phyloP scores from a whole-genome alignment of 75 land plant species.

The Isoetes taiwanensis region DNA sequence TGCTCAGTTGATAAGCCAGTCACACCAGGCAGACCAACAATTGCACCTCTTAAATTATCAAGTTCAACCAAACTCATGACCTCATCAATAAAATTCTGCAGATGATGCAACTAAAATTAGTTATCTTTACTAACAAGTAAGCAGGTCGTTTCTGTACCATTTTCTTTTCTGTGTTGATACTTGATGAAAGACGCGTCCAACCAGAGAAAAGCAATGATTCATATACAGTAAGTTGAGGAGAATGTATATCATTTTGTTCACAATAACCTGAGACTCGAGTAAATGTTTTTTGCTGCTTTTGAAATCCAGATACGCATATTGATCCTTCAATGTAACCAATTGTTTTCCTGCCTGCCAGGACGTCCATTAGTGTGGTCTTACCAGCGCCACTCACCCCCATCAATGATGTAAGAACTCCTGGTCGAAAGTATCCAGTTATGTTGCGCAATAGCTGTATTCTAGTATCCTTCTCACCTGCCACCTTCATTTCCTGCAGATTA shows the following conservation, averaged over 20 bases:
- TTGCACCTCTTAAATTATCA: conserved; percentile 1
- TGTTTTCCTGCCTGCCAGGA: conserved; percentile 41
- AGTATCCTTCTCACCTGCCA: conserved; percentile 1
- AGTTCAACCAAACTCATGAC: not conserved
- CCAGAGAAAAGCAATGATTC: conserved; percentile 34
- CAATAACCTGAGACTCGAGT: conserved; percentile 35
- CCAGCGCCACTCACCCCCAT: conserved; percentile 44
- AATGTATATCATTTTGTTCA: conserved; percentile 36
- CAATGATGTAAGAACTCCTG: conserved; percentile 25
- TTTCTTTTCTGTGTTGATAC: conserved; percentile 12
- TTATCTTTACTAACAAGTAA: too few relatives aligned
- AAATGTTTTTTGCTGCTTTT: conserved; percentile 28
- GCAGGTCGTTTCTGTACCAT: too few relatives aligned
- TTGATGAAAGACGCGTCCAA: conserved; percentile 27
- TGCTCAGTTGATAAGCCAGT: not conserved
- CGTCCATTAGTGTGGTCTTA: conserved; percentile 35
- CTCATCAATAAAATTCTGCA: not conserved
- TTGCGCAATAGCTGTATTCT: conserved; percentile 11
- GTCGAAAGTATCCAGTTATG: conserved; percentile 15
- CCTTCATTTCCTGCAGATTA: conserved; percentile 17
- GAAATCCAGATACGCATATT: conserved; percentile 26
- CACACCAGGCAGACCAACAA: not conserved
- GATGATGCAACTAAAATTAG: too few relatives aligned
- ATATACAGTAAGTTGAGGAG: conserved; percentile 29
- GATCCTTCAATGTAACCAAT: conserved; percentile 34